phyloP scores from a whole-genome alignment of 1,284 basidiomycete species.

The Pulveroboletus sp. region DNA sequence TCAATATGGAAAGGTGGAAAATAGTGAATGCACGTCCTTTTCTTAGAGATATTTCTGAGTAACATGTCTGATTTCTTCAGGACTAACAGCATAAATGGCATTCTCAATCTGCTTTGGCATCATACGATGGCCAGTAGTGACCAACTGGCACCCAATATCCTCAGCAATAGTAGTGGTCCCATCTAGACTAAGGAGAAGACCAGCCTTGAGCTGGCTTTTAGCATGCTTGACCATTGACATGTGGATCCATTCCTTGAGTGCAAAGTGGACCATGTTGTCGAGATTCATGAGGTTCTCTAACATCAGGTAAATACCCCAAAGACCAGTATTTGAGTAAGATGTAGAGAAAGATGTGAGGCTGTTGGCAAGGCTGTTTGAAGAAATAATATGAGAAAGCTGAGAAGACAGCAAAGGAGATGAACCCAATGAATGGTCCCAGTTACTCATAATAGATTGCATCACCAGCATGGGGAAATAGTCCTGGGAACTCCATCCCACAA shows the following conservation, averaged over 20 bases:
- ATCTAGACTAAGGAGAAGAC: slow-evolving; percentile 87
- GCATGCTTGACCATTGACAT: slow-evolving; percentile 97
- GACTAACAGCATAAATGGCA: slow-evolving; percentile 86
- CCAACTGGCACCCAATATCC: slow-evolving; percentile 96
- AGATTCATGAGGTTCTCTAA: slow-evolving; percentile 93
- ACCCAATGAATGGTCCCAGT: slow-evolving; percentile 98
- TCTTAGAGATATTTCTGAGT: slow-evolving; percentile 98
- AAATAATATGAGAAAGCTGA: slow-evolving; percentile 89
- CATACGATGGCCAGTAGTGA: slow-evolving; percentile 88
- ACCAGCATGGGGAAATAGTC: slow-evolving; percentile 99
- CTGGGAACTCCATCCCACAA: slow-evolving; percentile 95
- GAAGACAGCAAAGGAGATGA: slow-evolving; percentile 89
- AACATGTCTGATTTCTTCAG: slow-evolving; percentile 91
- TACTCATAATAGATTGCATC: slow-evolving; percentile 97
- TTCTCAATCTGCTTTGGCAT: slow-evolving; percentile 94
- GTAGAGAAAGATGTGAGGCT: slow-evolving; percentile 99
- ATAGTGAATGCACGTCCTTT: slow-evolving; percentile 69
- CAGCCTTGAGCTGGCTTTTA: slow-evolving; percentile 97
- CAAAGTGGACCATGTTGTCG: slow-evolving; percentile 95
- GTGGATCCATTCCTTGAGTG: slow-evolving; percentile 94
- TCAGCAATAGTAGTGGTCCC: slow-evolving; percentile 97
- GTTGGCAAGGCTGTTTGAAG: slow-evolving; percentile 96
- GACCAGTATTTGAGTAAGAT: slow-evolving; percentile 98
- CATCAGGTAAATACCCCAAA: slow-evolving; percentile 98
- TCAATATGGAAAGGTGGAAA: slow-evolving; percentile 12